Conservation (phyloP, 2,329 filamentous ascomycete genomes). For the Hypocreales sp. region DNA sequence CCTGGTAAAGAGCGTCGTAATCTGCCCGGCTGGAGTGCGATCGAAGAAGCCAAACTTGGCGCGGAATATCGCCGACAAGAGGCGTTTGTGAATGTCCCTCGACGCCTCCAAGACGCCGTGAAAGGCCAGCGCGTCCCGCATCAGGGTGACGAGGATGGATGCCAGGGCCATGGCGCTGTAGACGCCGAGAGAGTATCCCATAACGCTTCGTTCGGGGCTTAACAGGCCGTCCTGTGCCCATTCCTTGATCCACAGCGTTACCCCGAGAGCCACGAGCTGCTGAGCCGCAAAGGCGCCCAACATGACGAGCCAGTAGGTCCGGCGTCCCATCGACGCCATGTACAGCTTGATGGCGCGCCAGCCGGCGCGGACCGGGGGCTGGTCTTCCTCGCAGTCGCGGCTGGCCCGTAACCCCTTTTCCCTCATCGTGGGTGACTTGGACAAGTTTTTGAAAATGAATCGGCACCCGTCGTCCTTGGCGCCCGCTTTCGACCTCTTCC, state of each 20-base stretch:
- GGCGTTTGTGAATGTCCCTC: constrained; percentile 1
- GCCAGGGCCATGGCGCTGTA: background rate
- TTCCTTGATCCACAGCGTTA: background rate
- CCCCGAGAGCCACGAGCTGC: background rate
- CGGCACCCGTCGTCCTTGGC: background rate
- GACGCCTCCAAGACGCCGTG: constrained; percentile 1
- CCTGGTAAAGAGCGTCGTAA: constrained; percentile 1
- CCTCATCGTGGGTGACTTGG: background rate
- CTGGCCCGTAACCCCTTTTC: background rate
- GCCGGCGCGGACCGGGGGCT: background rate
- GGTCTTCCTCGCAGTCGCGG: background rate
- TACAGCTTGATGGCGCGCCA: background rate
- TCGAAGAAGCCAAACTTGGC: constrained; percentile 4
- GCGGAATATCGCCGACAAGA: constrained; percentile 3
- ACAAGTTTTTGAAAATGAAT: constrained; percentile 2
- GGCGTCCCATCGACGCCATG: background rate
- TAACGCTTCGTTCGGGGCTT: no score
- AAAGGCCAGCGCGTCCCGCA: background rate
- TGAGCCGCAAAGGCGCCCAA: background rate
- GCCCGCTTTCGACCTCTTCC: background rate
- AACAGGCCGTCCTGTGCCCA: background rate
- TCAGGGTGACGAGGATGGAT: background rate
- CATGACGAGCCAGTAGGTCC: background rate
- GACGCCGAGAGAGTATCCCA: constrained; percentile 1
- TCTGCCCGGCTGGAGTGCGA: constrained; percentile 1